These are phyloP conservation scores for Barnettozyma californica DNA, from an alignment of 805 yeast species.

Conservation along the genomic window DNA sequence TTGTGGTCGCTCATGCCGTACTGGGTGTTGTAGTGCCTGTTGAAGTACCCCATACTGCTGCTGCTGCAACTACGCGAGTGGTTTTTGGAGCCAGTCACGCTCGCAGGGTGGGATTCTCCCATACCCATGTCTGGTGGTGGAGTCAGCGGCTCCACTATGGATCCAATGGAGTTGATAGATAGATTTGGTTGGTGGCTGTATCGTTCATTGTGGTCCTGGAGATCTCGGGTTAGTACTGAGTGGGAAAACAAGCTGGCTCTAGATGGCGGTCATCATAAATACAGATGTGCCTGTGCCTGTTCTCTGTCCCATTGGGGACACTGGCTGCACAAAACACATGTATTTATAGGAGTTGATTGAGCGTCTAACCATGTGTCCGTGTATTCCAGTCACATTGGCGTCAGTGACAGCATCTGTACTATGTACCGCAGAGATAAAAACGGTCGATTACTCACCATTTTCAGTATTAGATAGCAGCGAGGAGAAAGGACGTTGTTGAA, in stretches of 20 bases:
- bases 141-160: slow-evolving; percentile 47
- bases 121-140: slow-evolving; percentile 42
- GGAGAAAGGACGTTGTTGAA: background rate
- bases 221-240: slow-evolving; percentile 2
- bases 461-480: background rate
- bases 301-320: no score
- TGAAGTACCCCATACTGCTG: background rate
- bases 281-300: background rate
- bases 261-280: no score
- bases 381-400: no score
- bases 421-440: background rate
- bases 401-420: background rate
- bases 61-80: slow-evolving; percentile 2
- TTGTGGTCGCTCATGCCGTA: slow-evolving; percentile 1
- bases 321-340: no score
- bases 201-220: slow-evolving; percentile 18
- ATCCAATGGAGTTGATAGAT: slow-evolving; percentile 34
- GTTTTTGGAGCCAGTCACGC: slow-evolving; percentile 15
- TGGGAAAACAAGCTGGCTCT: background rate
- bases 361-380: no score
- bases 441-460: slow-evolving; percentile 3
- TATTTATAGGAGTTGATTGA: no score
- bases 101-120: slow-evolving; percentile 10
- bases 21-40: background rate
- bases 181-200: slow-evolving; percentile 21